A percentile compares a stretch with the other conserved stretches of the same genome.
Evolutionary conservation across 2,329 filamentous ascomycete genomes (phyloP).

Genomic region (Thyridium curvatum): DNA sequence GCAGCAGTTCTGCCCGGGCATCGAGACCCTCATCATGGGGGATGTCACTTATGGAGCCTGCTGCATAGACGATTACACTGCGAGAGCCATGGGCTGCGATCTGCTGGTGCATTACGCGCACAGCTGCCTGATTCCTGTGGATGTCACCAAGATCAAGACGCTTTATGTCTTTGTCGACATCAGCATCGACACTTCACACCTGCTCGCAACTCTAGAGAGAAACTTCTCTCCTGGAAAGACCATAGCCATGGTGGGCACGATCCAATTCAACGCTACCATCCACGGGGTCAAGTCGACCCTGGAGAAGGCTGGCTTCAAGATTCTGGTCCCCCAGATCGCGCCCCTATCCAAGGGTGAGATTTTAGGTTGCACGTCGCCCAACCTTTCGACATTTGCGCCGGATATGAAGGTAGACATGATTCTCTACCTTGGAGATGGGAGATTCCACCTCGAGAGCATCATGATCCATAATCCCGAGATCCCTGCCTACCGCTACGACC

Average conservation of each 20-base stretch:
- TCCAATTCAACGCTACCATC: slow-evolving; percentile 97
- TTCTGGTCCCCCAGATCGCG: slow-evolving; percentile 86
- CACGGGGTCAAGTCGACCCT: slow-evolving; percentile 76
- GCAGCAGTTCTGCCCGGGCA: slow-evolving; percentile 85
- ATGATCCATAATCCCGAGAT: slow-evolving; percentile 97
- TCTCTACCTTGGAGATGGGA: slow-evolving; percentile 84
- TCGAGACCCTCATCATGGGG: slow-evolving; percentile 95
- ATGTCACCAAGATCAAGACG: slow-evolving; percentile 94
- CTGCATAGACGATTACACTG: slow-evolving; percentile 98
- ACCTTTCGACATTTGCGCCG: slow-evolving; percentile 22
- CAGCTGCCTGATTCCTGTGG: slow-evolving; percentile 91
- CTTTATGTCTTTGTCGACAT: slow-evolving; percentile 98
- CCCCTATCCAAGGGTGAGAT: slow-evolving; percentile 94
- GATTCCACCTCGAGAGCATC: slow-evolving; percentile 94
- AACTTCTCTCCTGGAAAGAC: slow-evolving; percentile 84
- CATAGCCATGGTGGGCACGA: slow-evolving; percentile 90
- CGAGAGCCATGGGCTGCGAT: slow-evolving; percentile 87
- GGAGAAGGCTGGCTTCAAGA: slow-evolving; percentile 75
- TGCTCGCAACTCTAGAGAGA: slow-evolving; percentile 78
- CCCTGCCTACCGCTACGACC: slow-evolving; percentile 93
- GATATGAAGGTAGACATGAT: slow-evolving; percentile 65
- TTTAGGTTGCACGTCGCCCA: slow-evolving; percentile 89
- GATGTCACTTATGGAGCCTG: slow-evolving; percentile 98
- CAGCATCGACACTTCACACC: slow-evolving; percentile 83
- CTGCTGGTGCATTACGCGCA: slow-evolving; percentile 95